phyloP scores from a whole-genome alignment of 495 filamentous ascomycete species.

The Terfezia boudieri region DNA sequence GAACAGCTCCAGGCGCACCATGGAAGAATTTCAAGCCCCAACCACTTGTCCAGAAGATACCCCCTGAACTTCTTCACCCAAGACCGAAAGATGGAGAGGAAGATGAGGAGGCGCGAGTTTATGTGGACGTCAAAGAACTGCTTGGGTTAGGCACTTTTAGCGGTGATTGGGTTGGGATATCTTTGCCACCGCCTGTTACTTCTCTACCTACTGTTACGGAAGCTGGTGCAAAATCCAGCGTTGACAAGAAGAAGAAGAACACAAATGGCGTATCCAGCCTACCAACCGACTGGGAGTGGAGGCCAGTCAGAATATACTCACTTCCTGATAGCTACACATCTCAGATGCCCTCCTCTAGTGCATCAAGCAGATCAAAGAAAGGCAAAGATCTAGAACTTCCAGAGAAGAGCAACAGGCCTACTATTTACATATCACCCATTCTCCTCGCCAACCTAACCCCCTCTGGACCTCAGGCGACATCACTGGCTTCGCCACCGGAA shows the following conservation, averaged over 20 bases:
- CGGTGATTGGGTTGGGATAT: constrained; percentile 84
- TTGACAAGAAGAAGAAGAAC: constrained; percentile 29
- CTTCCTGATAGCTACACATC: constrained; percentile 40
- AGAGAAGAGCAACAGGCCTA: constrained; percentile 22
- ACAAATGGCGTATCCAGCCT: constrained; percentile 21
- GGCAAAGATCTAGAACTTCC: background rate
- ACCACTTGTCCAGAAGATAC: constrained; percentile 45
- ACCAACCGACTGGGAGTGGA: constrained; percentile 27
- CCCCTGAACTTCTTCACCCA: constrained; percentile 62
- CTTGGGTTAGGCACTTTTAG: constrained; percentile 88
- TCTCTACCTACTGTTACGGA: background rate
- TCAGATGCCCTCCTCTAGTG: background rate
- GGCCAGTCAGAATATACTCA: constrained; percentile 68
- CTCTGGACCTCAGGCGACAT: background rate
- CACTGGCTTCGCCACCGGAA: constrained; percentile 25
- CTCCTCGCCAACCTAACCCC: constrained; percentile 51
- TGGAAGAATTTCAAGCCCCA: constrained; percentile 56
- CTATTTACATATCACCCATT: constrained; percentile 63
- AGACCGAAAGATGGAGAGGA: constrained; percentile 56
- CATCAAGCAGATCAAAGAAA: constrained; percentile 21
- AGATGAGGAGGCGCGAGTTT: constrained; percentile 66
- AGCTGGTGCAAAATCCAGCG: constrained; percentile 16
- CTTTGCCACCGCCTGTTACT: constrained; percentile 31
- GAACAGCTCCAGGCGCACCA: constrained; percentile 21
- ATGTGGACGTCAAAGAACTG: constrained; percentile 64